Percentiles rank a stretch among this genome's conserved stretches.
phyloP scores from a whole-genome alignment of 345 rosid genomes.

The Aurinia saxatilis region DNA sequence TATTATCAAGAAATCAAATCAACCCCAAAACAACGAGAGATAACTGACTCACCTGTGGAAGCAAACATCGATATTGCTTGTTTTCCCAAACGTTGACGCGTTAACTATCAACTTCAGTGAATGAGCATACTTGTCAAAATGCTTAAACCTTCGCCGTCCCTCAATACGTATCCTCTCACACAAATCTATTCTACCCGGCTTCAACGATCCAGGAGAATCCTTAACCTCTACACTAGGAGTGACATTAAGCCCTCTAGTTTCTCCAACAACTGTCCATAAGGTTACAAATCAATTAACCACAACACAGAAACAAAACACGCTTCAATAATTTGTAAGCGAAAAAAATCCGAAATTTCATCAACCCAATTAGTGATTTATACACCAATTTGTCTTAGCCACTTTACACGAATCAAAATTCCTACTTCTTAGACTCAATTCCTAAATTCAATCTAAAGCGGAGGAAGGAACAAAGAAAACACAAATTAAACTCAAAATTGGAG shows the following conservation, averaged over 20 bases:
- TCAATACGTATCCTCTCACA: slow-evolving; percentile 67
- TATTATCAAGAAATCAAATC: too few species aligned
- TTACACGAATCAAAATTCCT: background rate
- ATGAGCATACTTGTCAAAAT: slow-evolving; percentile 61
- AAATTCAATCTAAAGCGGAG: background rate
- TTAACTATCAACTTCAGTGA: slow-evolving; percentile 54
- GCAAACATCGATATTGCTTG: slow-evolving; percentile 53
- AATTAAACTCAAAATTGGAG: background rate
- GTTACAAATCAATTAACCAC: too few species aligned
- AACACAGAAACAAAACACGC: too few species aligned
- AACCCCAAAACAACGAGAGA: background rate
- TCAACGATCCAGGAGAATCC: slow-evolving; percentile 64
- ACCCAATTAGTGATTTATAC: background rate
- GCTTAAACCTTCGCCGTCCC: slow-evolving; percentile 54
- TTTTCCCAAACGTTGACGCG: slow-evolving; percentile 28
- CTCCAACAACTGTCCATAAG: slow-evolving; percentile 46
- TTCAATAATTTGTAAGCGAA: too few species aligned
- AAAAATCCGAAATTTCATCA: background rate
- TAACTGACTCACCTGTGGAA: slow-evolving; percentile 62
- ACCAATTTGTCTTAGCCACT: background rate
- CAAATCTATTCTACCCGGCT: slow-evolving; percentile 40
- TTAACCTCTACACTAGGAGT: slow-evolving; percentile 47
- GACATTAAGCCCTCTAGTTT: slow-evolving; percentile 33
- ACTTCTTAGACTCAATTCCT: background rate
- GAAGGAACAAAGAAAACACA: background rate